These are phyloP conservation scores for Trapa bicornis DNA, from an alignment of 345 rosid genomes.

Conservation along the genomic window DNA sequence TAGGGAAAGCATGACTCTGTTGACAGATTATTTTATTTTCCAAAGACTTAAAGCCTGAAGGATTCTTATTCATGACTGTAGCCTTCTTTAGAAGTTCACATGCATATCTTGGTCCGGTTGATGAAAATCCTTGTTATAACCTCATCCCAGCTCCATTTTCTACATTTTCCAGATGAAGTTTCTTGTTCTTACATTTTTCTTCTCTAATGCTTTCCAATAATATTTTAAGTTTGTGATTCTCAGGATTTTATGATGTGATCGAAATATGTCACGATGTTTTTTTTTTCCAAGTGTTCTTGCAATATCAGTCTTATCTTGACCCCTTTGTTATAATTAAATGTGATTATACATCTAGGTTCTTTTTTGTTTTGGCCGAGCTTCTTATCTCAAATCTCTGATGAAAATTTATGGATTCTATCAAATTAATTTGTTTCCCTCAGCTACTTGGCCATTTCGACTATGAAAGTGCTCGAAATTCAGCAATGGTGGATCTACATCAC, in stretches of 20 bases:
- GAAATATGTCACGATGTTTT: too few species aligned
- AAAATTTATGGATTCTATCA: background rate
- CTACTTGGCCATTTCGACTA: constrained; percentile 63
- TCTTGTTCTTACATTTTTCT: background rate
- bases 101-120: background rate
- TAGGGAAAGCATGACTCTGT: background rate
- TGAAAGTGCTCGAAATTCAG: constrained; percentile 54
- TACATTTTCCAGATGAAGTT: background rate
- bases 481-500: constrained; percentile 66
- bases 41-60: background rate
- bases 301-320: background rate
- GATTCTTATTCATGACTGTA: background rate
- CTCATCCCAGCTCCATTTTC: background rate
- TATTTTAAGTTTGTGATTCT: background rate
- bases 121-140: background rate
- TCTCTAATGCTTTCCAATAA: background rate
- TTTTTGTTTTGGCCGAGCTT: background rate
- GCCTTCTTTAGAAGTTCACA: background rate
- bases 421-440: constrained; percentile 28
- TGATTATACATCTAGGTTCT: background rate
- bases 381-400: background rate
- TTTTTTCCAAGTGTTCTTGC: background rate
- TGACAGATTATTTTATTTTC: background rate
- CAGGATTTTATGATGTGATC: background rate
- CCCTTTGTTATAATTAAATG: background rate